A percentile compares a stretch with the other conserved stretches of the same genome.
phyloP scores from a whole-genome alignment of 352 stramenopile genomes.

The Globisporangium nagaii region DNA sequence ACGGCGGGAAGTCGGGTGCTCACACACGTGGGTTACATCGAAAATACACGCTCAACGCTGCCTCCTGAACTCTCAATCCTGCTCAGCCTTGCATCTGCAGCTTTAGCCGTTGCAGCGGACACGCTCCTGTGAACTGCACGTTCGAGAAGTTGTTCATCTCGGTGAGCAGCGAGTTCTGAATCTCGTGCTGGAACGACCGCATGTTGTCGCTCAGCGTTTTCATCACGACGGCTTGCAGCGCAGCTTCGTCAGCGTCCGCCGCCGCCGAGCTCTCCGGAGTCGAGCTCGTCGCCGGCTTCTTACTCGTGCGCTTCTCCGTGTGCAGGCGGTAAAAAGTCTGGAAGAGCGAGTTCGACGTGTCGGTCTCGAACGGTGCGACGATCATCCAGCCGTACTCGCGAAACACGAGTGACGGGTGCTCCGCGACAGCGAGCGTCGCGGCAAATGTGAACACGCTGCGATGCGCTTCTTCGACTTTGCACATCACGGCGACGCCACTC shows the following conservation, averaged over 20 bases:
- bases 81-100: background rate
- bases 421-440: constrained; percentile 2
- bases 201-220: constrained; percentile 8
- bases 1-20: too few relatives aligned
- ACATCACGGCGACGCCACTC: constrained; percentile 5
- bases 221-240: background rate
- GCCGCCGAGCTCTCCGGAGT: background rate
- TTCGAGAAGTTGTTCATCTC: background rate
- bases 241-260: too few relatives aligned
- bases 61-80: too few relatives aligned
- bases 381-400: constrained; percentile 12
- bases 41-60: too few relatives aligned
- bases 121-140: background rate
- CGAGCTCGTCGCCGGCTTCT: background rate
- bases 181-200: background rate
- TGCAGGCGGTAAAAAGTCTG: constrained; percentile 8
- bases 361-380: background rate
- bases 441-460: constrained; percentile 11
- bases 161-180: constrained; percentile 1
- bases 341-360: background rate
- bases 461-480: constrained; percentile 4
- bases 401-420: background rate
- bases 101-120: constrained; percentile 2
- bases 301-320: background rate
- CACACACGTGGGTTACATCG: too few relatives aligned